A percentile compares a stretch with the other conserved stretches of the same genome.
Conservation (phyloP, 2,329 filamentous ascomycete genomes). For the Epichloe baconii region DNA sequence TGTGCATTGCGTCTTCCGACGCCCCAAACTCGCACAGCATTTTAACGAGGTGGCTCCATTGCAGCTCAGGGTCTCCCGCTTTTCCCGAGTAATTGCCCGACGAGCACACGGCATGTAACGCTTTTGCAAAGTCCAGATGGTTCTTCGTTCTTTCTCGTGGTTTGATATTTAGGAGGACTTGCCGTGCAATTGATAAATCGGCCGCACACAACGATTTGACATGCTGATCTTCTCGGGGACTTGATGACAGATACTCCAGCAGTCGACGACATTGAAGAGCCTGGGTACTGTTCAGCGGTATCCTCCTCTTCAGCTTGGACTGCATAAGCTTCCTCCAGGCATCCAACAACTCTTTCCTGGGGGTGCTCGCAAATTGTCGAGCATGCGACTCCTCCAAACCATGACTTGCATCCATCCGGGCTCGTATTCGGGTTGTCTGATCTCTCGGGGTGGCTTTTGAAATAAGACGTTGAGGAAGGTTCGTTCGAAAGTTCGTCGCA, state of each 20-base stretch:
- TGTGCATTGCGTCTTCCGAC: conserved; percentile 36
- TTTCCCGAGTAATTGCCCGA: conserved; percentile 11
- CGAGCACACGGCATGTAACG: conserved; percentile 24
- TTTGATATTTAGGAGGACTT: conserved; percentile 26
- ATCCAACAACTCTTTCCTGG: conserved; percentile 45
- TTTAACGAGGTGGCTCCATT: conserved; percentile 20
- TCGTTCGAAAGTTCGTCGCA: conserved; percentile 14
- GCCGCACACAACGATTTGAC: conserved; percentile 21
- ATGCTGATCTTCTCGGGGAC: conserved; percentile 11
- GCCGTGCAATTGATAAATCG: conserved; percentile 32
- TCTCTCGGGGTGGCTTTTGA: conserved; percentile 41
- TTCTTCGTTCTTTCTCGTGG: conserved; percentile 30
- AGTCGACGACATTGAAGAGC: conserved; percentile 43
- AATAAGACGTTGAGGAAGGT: conserved; percentile 51
- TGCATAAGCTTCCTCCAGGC: conserved; percentile 54
- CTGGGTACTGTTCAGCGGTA: conserved; percentile 51
- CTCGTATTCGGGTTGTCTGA: conserved; percentile 50
- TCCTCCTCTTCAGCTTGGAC: conserved; percentile 33
- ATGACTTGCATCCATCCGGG: conserved; percentile 62
- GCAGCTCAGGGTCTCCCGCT: conserved; percentile 8
- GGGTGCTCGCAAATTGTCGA: conserved; percentile 56
- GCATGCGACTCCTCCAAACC: conserved; percentile 49
- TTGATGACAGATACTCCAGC: conserved; percentile 40
- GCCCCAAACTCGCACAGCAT: conserved; percentile 42
- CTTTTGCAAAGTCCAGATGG: conserved; percentile 34